A percentile compares a stretch with the other conserved stretches of the same genome.
Conservation (phyloP, 345 rosid genomes). For the Aquilaria yunnanensis region DNA sequence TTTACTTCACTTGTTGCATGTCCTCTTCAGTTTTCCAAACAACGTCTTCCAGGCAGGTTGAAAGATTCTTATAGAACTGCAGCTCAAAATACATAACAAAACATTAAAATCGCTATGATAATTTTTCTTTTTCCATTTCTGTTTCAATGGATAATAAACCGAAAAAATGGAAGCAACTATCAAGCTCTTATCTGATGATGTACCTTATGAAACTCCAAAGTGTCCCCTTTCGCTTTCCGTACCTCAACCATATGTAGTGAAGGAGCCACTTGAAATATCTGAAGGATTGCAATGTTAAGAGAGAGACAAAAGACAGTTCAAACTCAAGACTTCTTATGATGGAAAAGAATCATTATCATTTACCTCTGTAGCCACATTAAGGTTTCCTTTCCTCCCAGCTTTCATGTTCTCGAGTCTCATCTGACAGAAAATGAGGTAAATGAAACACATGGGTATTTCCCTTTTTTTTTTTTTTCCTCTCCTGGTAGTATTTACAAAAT, state of each 20-base stretch:
- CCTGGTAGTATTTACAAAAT: background rate
- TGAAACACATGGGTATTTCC: background rate
- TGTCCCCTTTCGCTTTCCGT: constrained; percentile 94
- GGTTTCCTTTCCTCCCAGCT: constrained; percentile 95
- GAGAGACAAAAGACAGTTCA: background rate
- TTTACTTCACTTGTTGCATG: constrained; percentile 41
- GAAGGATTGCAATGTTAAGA: constrained; percentile 12
- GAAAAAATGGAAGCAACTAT: background rate
- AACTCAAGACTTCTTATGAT: background rate
- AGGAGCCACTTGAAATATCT: constrained; percentile 97
- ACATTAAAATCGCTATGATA: background rate
- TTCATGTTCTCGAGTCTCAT: constrained; percentile 85
- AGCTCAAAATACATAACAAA: constrained; percentile 6
- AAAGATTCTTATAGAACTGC: constrained; percentile 91
- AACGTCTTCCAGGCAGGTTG: constrained; percentile 72
- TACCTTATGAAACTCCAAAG: constrained; percentile 92
- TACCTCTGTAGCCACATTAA: constrained; percentile 88
- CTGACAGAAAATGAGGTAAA: constrained; percentile 23
- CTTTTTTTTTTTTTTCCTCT: too few relatives aligned
- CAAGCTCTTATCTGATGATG: background rate
- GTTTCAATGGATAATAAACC: background rate
- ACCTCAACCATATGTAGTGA: constrained; percentile 93
- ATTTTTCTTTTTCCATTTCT: background rate
- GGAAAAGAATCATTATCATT: background rate
- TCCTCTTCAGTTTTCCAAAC: constrained; percentile 93